Evolutionary conservation across 148 eudicot genomes (phyloP).

Genomic region (Fagopyrum tataricum): DNA sequence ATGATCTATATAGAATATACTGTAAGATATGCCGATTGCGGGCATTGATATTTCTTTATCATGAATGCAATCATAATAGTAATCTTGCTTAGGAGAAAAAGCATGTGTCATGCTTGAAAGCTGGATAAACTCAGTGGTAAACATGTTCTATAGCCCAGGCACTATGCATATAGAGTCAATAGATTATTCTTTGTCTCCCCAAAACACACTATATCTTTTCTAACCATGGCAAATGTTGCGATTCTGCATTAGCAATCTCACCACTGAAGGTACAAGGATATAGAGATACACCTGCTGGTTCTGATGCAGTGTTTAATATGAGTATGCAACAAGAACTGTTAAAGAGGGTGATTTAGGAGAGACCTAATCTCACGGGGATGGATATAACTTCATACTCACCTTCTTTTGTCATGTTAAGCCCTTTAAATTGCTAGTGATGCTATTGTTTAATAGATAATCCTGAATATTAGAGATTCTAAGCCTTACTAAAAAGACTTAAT

Average conservation of each 20-base stretch:
- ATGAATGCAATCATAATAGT: background rate
- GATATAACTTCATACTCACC: too few species aligned
- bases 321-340: too few species aligned
- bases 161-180: background rate
- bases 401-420: too few species aligned
- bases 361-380: too few species aligned
- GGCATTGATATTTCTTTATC: background rate
- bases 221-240: background rate
- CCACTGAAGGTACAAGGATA: background rate
- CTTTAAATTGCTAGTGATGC: too few species aligned
- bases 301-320: background rate
- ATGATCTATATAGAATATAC: background rate
- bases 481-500: too few species aligned
- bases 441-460: too few species aligned
- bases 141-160: background rate
- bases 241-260: background rate
- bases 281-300: background rate
- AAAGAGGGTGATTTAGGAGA: background rate
- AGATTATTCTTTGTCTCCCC: too few species aligned
- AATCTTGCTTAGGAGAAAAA: background rate
- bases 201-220: background rate
- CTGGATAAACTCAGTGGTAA: background rate
- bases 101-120: conserved; percentile 1
- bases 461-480: too few species aligned
- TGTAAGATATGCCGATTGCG: background rate